Conservation (phyloP, 2,329 filamentous ascomycete species). For the Aspergillus costaricaensis region DNA sequence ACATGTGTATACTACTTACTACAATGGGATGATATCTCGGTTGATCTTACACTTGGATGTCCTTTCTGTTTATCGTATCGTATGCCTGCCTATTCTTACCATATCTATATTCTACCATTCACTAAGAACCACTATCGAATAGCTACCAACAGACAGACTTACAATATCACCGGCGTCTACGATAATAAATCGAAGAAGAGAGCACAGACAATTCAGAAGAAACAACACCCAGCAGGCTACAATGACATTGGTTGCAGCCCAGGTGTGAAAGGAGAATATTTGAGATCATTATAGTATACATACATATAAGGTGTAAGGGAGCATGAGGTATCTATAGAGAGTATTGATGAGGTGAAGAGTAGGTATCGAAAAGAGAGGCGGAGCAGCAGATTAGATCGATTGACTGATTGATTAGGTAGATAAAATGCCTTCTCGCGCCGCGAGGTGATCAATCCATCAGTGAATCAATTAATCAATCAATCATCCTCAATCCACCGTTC, state of each 20-base stretch:
- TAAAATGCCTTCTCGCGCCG: neutral
- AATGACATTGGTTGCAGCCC: too few species aligned
- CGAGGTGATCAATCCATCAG: neutral
- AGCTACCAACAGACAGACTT: too few species aligned
- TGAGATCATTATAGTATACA: neutral
- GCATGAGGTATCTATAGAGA: neutral
- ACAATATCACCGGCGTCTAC: too few species aligned
- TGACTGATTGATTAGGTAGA: neutral
- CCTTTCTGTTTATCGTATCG: neutral
- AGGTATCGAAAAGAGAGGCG: neutral
- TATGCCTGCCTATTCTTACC: too few species aligned
- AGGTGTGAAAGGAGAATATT: neutral
- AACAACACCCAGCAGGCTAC: too few species aligned
- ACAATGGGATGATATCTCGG: too few species aligned
- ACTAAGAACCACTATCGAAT: too few species aligned
- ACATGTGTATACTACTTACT: constrained; percentile 7
- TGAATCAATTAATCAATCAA: neutral
- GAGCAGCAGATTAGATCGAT: neutral
- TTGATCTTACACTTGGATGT: neutral
- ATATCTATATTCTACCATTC: too few species aligned
- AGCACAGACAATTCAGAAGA: too few species aligned
- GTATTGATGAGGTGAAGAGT: neutral
- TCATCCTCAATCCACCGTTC: neutral
- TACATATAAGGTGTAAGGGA: neutral
- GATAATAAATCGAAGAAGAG: too few species aligned